Evolutionary conservation across 306 rosid species (phyloP).

Genomic region (Bauhinia variegata): DNA sequence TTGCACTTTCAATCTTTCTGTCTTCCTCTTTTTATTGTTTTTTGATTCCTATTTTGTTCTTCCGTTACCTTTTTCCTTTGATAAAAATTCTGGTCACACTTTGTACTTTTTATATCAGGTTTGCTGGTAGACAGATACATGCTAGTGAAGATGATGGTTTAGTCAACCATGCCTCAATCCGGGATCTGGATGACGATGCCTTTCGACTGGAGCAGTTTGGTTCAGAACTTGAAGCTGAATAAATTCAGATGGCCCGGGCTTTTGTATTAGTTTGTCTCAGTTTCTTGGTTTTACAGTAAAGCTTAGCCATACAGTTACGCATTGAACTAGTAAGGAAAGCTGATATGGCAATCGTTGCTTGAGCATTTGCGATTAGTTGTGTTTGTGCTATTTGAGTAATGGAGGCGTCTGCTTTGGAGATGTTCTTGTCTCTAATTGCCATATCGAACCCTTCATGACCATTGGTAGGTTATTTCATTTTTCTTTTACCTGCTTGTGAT

Average conservation of each 20-base stretch:
- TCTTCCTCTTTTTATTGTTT: background rate
- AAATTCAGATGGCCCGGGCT: constrained; percentile 28
- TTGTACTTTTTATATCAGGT: constrained; percentile 54
- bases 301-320: constrained; percentile 23
- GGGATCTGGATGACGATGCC: constrained; percentile 78
- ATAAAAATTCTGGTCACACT: background rate
- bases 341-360: no score
- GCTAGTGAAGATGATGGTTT: constrained; percentile 88
- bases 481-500: no score
- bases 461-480: no score
- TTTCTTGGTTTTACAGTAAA: constrained; percentile 34
- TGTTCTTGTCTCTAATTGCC: no score
- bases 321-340: no score
- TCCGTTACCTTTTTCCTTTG: background rate
- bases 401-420: no score
- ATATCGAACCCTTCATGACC: no score
- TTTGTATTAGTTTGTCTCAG: constrained; percentile 25
- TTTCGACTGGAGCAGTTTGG: constrained; percentile 82
- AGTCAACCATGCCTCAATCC: constrained; percentile 68
- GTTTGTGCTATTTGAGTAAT: no score
- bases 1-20: background rate
- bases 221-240: constrained; percentile 89
- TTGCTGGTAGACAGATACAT: constrained; percentile 88
- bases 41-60: background rate
- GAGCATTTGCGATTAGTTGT: no score